Base-by-base conservation (phyloP, 2,329 filamentous ascomycete genomes). In the Clarireedia monteithiana region DNA sequence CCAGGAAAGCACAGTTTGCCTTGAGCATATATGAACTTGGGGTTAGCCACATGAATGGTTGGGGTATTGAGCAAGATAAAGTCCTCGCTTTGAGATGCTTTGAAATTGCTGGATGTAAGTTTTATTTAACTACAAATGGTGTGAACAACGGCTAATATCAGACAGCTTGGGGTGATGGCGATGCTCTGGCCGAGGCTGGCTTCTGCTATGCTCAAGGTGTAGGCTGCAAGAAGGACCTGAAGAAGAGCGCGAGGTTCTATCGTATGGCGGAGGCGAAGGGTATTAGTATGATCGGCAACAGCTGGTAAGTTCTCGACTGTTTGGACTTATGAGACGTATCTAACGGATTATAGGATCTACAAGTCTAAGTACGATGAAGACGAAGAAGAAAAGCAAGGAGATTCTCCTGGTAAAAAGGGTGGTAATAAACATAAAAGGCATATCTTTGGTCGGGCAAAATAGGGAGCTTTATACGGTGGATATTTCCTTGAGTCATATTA, bases 271-370 rank as follows among this genome's bases (percentile, higher is more conserved):
- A 96, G 70, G 84, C 86, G 24, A 94, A 94, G 73, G 94, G 94
- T 6, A 91, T 96, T 78, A 95, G 84, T 72, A 97, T 97, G 91
- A 87, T 96, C 56, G 94, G 94, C 55, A 97, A 97, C 70, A 96
- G 91, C 77, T 99, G 94, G 92, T 96, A 78, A 69, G 89, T 81
- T 56, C 58, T 49, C 40, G 51, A 34, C 20, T 20, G 6, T 17
- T 38, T n/a, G 5, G 26, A 6, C 47, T 46, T 24, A 27, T 24
- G 4, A 7, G n/a, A 4, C 23, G 9, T 15, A 30, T 36, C 49
- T 45, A 50, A 10, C 7, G 9, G 9, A 40, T 50, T 12, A 40
- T 57, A 96, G 91, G 91, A 97, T 97, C 64, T 91, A 96, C 77
- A 97, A 97, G 72, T 75, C 90, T 56, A 97, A 97, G 69, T 97